Conservation (phyloP, 2,329 filamentous ascomycete species). For the Cladobotryum protrusum region DNA sequence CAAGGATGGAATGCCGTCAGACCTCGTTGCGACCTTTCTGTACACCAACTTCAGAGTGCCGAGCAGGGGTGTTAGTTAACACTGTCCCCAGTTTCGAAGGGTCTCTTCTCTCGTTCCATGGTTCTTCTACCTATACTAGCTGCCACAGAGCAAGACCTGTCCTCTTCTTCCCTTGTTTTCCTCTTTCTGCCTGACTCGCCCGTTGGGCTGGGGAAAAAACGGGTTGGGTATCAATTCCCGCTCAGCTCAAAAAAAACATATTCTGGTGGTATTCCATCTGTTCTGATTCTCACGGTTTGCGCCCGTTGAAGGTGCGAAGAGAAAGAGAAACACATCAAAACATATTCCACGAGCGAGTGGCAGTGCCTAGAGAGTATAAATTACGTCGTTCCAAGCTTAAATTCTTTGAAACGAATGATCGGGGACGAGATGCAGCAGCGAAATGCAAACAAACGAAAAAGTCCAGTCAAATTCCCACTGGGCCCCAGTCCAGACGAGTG, state of each 20-base stretch:
- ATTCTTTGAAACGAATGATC: not conserved
- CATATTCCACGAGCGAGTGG: too few relatives aligned
- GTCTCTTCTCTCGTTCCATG: not conserved
- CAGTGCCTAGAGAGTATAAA: too few relatives aligned
- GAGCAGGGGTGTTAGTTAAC: not conserved
- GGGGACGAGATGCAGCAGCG: not conserved
- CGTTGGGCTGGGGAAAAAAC: not conserved
- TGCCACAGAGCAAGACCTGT: not conserved
- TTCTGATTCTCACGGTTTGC: too few relatives aligned
- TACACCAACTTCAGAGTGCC: not conserved
- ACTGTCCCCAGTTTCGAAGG: not conserved
- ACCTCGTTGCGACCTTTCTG: not conserved
- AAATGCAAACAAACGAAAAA: not conserved
- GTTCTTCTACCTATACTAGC: not conserved
- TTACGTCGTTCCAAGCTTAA: not conserved
- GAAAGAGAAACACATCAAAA: too few relatives aligned
- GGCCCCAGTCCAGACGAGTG: not conserved
- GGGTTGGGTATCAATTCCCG: constrained; percentile 9
- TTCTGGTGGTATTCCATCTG: too few relatives aligned
- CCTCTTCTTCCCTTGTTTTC: not conserved
- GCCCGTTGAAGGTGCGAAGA: too few relatives aligned
- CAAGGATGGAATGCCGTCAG: not conserved
- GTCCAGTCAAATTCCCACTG: not conserved
- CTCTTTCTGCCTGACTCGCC: not conserved
- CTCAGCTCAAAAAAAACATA: not conserved